A percentile compares a stretch with the other conserved stretches of the same genome.
Conservation (phyloP, 1,284 basidiomycete genomes). For the Ceratobasidium sp. region DNA sequence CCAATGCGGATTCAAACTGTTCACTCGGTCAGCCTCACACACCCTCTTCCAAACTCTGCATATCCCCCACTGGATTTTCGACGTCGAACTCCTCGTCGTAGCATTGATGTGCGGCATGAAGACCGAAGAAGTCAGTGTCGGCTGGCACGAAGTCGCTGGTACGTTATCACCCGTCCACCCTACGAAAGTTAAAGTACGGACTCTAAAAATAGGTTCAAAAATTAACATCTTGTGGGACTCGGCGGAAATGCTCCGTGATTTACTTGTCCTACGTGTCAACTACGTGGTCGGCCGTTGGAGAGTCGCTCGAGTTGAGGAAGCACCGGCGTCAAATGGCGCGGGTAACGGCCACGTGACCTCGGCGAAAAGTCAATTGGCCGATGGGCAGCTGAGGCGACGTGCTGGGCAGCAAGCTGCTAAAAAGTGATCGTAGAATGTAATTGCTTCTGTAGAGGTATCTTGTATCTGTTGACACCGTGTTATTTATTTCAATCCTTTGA, state of each 20-base stretch:
- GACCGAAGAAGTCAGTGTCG: conserved; percentile 86
- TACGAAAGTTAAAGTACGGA: no score
- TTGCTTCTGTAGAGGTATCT: no score
- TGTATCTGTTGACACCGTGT: no score
- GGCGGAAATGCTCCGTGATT: conserved; percentile 88
- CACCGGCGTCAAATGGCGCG: background rate
- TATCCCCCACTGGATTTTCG: conserved; percentile 92
- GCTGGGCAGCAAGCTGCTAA: no score
- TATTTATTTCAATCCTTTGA: no score
- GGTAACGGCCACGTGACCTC: conserved; percentile 8
- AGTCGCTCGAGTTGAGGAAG: conserved; percentile 16
- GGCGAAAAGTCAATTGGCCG: background rate
- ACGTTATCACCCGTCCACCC: conserved; percentile 58
- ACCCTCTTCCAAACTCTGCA: conserved; percentile 88
- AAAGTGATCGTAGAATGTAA: no score
- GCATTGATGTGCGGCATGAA: conserved; percentile 82
- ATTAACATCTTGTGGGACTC: conserved; percentile 87
- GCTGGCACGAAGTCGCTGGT: conserved; percentile 93
- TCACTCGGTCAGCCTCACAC: conserved; percentile 82
- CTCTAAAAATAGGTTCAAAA: conserved; percentile 63
- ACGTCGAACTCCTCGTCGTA: conserved; percentile 93
- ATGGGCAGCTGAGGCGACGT: no score
- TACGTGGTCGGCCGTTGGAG: conserved; percentile 76
- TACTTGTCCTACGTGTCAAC: conserved; percentile 87
- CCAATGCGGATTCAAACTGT: conserved; percentile 97